A percentile compares a stretch with the other conserved stretches of the same genome.
Evolutionary conservation across 129 eudicot genomes (phyloP).

Genomic region (Ambrosia trifida): DNA sequence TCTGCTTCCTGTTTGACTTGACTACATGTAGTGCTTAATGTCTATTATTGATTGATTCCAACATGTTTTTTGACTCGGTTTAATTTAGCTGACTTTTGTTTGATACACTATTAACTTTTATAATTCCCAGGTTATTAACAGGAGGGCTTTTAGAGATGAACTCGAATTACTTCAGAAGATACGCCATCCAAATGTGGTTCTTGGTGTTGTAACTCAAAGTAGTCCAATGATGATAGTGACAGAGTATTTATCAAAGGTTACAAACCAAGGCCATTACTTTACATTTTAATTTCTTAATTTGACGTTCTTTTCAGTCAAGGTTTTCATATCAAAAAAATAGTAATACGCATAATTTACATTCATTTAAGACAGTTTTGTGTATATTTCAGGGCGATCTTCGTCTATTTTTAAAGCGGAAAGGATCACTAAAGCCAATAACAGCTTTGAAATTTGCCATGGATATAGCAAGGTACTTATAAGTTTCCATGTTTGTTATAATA

Average conservation of each 20-base stretch:
- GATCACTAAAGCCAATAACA: conserved; percentile 59
- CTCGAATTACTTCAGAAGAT: conserved; percentile 39
- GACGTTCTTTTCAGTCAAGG: background rate
- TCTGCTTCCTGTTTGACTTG: conserved; percentile 31
- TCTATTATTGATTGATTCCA: background rate
- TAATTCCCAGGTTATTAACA: conserved; percentile 25
- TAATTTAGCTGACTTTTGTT: conserved; percentile 31
- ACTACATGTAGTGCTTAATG: conserved; percentile 8
- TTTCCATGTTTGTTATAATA: conserved; percentile 12
- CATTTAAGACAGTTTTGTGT: conserved; percentile 2
- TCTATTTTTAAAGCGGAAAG: conserved; percentile 57
- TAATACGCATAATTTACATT: background rate
- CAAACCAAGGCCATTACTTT: conserved; percentile 7
- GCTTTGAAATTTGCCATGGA: conserved; percentile 75
- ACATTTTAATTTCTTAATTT: background rate
- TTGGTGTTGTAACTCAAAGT: conserved; percentile 98
- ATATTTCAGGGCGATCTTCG: conserved; percentile 71
- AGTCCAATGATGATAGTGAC: conserved; percentile 98
- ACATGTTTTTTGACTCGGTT: conserved; percentile 27
- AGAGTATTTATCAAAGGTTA: conserved; percentile 83
- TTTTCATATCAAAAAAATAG: background rate
- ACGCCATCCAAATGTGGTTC: conserved; percentile 86
- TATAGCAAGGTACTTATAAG: conserved; percentile 57
- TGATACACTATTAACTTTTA: background rate
- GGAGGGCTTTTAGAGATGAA: conserved; percentile 86